These are phyloP conservation scores for Neurospora sp. DNA, from an alignment of 495 filamentous ascomycete genomes.

Conservation along the genomic window DNA sequence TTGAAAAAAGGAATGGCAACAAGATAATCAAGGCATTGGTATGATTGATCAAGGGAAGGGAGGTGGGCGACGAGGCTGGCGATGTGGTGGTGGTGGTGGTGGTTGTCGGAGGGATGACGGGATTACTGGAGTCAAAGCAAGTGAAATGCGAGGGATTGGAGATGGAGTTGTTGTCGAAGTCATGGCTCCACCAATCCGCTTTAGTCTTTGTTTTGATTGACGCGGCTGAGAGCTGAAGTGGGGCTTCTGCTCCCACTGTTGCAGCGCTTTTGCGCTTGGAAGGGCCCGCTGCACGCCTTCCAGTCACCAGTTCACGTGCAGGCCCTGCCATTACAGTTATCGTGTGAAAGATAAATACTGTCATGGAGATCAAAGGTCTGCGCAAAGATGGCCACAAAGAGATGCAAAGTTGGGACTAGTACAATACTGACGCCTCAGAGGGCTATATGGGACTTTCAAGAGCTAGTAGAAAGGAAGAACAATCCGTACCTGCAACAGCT, in stretches of 20 bases:
- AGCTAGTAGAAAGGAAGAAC: too few species aligned
- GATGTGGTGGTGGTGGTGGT: neutral
- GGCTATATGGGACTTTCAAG: too few species aligned
- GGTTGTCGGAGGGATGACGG: constrained; percentile 1
- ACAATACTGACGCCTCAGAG: too few species aligned
- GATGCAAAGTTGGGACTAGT: neutral
- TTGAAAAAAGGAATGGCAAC: neutral
- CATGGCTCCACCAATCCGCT: constrained; percentile 1
- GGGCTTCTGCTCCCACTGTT: neutral
- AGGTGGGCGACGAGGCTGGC: neutral
- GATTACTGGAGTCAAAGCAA: neutral
- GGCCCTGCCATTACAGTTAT: neutral
- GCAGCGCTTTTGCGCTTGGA: neutral
- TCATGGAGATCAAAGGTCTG: neutral
- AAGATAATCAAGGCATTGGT: neutral
- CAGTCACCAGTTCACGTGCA: constrained; percentile 23
- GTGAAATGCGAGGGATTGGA: constrained; percentile 3
- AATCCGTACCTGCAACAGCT: too few species aligned
- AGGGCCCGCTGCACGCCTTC: neutral
- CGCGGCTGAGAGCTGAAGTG: constrained; percentile 10
- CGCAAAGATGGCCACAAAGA: neutral
- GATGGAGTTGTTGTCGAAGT: neutral
- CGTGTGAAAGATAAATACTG: neutral
- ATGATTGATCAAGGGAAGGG: neutral
- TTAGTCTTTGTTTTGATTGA: constrained; percentile 25